These are phyloP conservation scores for Phytophthora fragariaefolia DNA, from an alignment of 352 stramenopile genomes.

Conservation along the genomic window DNA sequence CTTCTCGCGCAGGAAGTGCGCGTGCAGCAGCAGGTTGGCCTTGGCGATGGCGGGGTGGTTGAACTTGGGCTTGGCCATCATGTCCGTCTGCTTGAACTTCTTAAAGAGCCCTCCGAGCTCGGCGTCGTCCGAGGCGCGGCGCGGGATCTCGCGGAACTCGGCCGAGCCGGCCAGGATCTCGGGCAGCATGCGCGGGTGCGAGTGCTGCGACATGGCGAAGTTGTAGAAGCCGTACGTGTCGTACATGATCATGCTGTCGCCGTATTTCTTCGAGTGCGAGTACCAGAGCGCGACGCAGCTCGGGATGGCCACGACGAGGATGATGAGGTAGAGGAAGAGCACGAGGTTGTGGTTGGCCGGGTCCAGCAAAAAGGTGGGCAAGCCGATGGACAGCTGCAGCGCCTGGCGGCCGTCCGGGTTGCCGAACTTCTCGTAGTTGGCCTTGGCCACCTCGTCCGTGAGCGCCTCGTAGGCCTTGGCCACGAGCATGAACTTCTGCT, in stretches of 20 bases:
- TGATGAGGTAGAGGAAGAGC: conserved; percentile 98
- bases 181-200: conserved; percentile 94
- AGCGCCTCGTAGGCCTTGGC: conserved; percentile 95
- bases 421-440: conserved; percentile 98
- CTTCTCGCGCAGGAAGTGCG: conserved; percentile 94
- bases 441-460: conserved; percentile 95
- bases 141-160: conserved; percentile 90
- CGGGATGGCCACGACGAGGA: conserved; percentile 98
- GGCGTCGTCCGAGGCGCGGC: conserved; percentile 61
- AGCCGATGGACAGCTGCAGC: conserved; percentile 95
- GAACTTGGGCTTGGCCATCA: conserved; percentile 87
- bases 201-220: conserved; percentile 95
- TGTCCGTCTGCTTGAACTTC: conserved; percentile 80
- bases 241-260: conserved; percentile 99
- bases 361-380: conserved; percentile 98
- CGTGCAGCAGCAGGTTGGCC: conserved; percentile 93
- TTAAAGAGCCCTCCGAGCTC: conserved; percentile 74
- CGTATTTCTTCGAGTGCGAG: conserved; percentile 98
- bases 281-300: conserved; percentile 95
- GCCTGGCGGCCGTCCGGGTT: conserved; percentile 99
- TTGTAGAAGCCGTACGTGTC: conserved; percentile 99
- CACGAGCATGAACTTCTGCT: conserved; percentile 99
- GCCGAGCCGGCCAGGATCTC: conserved; percentile 93
- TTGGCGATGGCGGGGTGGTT: conserved; percentile 88
- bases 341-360: conserved; percentile 98